phyloP scores from a whole-genome alignment of 306 rosid genomes.

The Canavalia ensiformis region DNA sequence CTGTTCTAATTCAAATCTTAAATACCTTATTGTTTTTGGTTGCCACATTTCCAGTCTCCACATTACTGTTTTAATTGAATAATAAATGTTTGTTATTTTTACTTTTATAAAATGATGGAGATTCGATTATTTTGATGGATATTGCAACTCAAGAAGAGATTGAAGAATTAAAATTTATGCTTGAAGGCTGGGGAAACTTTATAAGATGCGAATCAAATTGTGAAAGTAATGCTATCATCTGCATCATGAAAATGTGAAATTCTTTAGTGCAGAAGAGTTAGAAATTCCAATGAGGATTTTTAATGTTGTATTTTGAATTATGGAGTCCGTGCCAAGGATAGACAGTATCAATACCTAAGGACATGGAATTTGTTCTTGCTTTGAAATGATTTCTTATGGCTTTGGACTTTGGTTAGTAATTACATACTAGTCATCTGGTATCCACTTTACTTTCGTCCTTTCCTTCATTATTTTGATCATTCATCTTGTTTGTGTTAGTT shows the following conservation, averaged over 20 bases:
- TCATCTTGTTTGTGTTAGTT: slow-evolving; percentile 29
- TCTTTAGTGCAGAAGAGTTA: slow-evolving; percentile 13
- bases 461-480: neutral
- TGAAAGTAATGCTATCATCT: neutral
- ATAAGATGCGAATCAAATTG: neutral
- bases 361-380: neutral
- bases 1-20: neutral
- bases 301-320: slow-evolving; percentile 16
- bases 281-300: slow-evolving; percentile 25
- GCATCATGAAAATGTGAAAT: slow-evolving; percentile 26
- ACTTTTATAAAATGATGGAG: neutral
- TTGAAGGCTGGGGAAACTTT: neutral
- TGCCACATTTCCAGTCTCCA: neutral
- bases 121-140: slow-evolving; percentile 7
- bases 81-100: neutral
- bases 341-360: neutral
- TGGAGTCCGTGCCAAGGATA: slow-evolving; percentile 30
- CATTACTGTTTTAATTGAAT: neutral
- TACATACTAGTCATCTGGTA: slow-evolving; percentile 1
- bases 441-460: neutral
- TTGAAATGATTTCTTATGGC: slow-evolving; percentile 9
- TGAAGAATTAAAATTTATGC: neutral
- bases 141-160: slow-evolving; percentile 1
- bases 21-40: neutral
- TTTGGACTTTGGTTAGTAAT: neutral